phyloP scores from a whole-genome alignment of 305 asterid genomes.

The Solanum hybrid region DNA sequence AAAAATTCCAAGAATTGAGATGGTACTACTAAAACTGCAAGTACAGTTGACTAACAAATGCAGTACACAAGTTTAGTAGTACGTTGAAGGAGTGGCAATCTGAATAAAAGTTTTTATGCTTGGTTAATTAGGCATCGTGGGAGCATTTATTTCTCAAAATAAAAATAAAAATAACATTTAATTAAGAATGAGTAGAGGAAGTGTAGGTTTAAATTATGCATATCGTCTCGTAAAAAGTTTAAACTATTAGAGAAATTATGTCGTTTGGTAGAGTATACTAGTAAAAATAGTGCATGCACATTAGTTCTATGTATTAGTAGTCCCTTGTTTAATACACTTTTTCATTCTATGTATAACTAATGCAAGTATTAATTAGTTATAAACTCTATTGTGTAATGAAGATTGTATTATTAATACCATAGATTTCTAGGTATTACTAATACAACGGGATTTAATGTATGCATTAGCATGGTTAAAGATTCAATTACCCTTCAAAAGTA shows the following conservation, averaged over 20 bases:
- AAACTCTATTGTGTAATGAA: too few species aligned
- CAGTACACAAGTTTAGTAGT: background rate
- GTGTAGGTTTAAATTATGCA: background rate
- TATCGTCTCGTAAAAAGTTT: background rate
- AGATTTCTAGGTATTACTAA: too few species aligned
- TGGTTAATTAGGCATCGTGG: background rate
- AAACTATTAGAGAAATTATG: background rate
- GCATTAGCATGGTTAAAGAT: background rate
- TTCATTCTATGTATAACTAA: too few species aligned
- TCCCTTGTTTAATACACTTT: too few species aligned
- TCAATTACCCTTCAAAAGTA: background rate
- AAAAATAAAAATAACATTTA: background rate
- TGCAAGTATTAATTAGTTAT: background rate
- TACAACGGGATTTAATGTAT: background rate
- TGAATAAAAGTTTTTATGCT: background rate
- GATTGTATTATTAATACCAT: too few species aligned
- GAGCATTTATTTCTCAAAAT: background rate
- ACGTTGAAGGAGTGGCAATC: background rate
- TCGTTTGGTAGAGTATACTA: too few species aligned
- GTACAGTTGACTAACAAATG: conserved; percentile 42
- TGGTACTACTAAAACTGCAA: conserved; percentile 18
- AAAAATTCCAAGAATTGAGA: background rate
- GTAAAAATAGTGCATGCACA: too few species aligned
- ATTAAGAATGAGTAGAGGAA: background rate
- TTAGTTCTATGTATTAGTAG: too few species aligned